Percentiles rank a stretch among this genome's conserved stretches.
phyloP scores from a whole-genome alignment of 768 basidiomycete species.

The Collybiopsis luxurians region DNA sequence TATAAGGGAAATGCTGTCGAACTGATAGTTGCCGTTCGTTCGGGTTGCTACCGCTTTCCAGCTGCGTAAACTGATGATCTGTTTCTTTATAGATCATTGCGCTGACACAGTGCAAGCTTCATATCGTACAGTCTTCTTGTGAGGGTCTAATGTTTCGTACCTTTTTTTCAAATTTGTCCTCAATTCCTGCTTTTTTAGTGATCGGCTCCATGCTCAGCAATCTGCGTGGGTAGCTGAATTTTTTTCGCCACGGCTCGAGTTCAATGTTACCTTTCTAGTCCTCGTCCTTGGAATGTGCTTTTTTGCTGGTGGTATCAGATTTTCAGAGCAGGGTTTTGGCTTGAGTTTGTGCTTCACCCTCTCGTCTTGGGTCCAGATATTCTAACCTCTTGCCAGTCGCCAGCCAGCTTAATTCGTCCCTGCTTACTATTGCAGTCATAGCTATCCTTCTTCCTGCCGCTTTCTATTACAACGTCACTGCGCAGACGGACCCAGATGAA shows the following conservation, averaged over 20 bases:
- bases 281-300: conserved; percentile 69
- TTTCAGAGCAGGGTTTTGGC: conserved; percentile 55
- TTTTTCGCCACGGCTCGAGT: background rate
- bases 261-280: conserved; percentile 26
- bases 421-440: conserved; percentile 77
- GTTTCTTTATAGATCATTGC: conserved; percentile 14
- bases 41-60: background rate
- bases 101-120: conserved; percentile 34
- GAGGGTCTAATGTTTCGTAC: conserved; percentile 16
- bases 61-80: background rate
- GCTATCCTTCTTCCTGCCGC: conserved; percentile 78
- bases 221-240: conserved; percentile 34
- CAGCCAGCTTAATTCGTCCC: conserved; percentile 70
- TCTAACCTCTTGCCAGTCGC: conserved; percentile 32
- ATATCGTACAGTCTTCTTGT: conserved; percentile 61
- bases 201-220: conserved; percentile 66
- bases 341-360: conserved; percentile 41
- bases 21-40: conserved; percentile 55
- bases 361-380: background rate
- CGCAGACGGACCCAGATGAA: conserved; percentile 22
- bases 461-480: conserved; percentile 59
- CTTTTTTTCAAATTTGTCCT: background rate
- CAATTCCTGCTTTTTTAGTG: conserved; percentile 29
- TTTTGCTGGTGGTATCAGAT: conserved; percentile 55
- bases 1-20: conserved; percentile 27